Evolutionary conservation across 768 basidiomycete genomes (phyloP).

Genomic region (Coprinopsis cinerea): DNA sequence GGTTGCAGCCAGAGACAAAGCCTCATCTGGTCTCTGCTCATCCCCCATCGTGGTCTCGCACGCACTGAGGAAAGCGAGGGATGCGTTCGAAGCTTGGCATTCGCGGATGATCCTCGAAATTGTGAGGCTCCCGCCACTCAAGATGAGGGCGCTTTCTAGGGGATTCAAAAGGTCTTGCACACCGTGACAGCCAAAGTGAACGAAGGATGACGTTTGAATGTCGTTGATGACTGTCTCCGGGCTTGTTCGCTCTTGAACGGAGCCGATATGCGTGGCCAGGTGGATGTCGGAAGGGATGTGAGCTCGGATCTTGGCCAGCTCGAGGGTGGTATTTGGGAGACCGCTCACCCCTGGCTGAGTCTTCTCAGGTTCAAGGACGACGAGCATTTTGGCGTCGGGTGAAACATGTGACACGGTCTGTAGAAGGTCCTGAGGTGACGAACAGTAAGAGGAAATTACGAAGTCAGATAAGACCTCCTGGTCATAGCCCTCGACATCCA

Average conservation of each 20-base stretch:
- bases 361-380: not conserved
- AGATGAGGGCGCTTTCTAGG: conserved; percentile 18
- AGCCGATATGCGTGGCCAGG: not conserved
- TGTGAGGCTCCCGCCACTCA: conserved; percentile 17
- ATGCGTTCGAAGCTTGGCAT: conserved; percentile 13
- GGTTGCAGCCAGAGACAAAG: too few species aligned
- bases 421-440: not conserved
- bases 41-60: too few species aligned
- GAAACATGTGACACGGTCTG: not conserved
- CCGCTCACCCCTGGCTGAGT: not conserved
- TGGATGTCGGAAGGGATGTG: not conserved
- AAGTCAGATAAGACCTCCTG: not conserved
- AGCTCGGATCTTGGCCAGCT: not conserved
- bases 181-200: conserved; percentile 33
- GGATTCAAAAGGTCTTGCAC: conserved; percentile 22
- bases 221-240: too few species aligned
- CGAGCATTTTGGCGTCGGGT: not conserved
- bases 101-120: conserved; percentile 17
- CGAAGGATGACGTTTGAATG: too few species aligned
- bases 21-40: too few species aligned
- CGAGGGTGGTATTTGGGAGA: not conserved
- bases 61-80: conserved; percentile 37
- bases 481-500: too few species aligned
- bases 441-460: too few species aligned
- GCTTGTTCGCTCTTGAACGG: not conserved